Base-by-base conservation (phyloP, 495 filamentous ascomycete genomes). In the Amphirosellinia nigrospora region DNA sequence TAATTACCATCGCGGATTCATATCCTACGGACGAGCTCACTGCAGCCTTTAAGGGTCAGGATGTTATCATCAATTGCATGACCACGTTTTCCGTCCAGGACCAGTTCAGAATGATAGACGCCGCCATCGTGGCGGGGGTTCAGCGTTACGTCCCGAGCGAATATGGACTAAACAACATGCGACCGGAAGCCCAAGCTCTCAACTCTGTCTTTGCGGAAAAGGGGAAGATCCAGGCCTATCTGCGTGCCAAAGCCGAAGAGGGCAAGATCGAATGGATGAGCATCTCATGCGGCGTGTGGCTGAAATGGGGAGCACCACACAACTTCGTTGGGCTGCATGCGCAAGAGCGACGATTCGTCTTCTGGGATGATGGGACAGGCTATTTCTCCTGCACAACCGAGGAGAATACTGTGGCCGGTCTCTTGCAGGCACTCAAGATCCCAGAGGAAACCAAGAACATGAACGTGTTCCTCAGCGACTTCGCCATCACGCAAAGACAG, bases 161-260 rank as follows among this genome's bases (percentile, higher is more conserved):
- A 78, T 93, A 90, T 70, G 91, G 91, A 55, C 92, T 91, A 81
- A 92, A 92, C 81, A 82, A 86, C 59, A 83, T 86, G 53, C 79
- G 81, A 34, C 72, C 78, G 1, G 69, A 79, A n/a, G 74, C 76
- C 3, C 71, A 79, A n/a, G 74, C 79, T 11, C 75, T 82, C 16
- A 73, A 67, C 67, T 70, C 75, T 9, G 70, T 85, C 19, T 85
- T 82, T 70, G 70, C 70, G 15, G 76, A 82, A 55, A 86, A 86
- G 72, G 77, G 82, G 28, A 79, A 74, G 0, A 64, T 83, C 7
- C 77, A 84, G 68, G 72, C 83, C 15, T 77, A 82, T 11, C 75
- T 86, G 4, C 72, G 80, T 43, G 74, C 79, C 23, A 72, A 76
- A 38, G 72, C 80, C 0, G 71, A 72, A 13, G 71, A 72, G 19